phyloP scores from a whole-genome alignment of 768 basidiomycete genomes.

The Strobilomyces dryophilus region DNA sequence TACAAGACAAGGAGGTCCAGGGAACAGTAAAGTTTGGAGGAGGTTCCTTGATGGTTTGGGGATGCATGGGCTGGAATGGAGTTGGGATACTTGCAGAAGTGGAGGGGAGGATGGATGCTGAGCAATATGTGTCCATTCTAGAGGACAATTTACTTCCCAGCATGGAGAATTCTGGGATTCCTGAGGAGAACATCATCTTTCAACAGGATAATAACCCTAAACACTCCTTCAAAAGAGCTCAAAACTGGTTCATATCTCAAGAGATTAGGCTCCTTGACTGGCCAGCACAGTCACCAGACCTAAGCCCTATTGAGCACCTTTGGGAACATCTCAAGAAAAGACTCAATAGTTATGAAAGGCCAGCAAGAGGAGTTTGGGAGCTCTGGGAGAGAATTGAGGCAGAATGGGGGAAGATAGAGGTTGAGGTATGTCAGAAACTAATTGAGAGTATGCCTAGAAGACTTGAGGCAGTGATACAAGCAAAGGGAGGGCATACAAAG shows the following conservation, averaged over 20 bases:
- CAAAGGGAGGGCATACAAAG: too few species aligned
- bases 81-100: background rate
- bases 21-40: too few species aligned
- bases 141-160: background rate
- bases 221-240: background rate
- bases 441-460: background rate
- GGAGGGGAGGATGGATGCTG: background rate
- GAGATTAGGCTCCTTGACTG: background rate
- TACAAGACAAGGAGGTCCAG: too few species aligned
- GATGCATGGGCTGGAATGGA: conserved; percentile 1
- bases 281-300: background rate
- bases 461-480: too few species aligned
- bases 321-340: background rate
- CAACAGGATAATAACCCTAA: background rate
- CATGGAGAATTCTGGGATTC: background rate
- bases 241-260: background rate
- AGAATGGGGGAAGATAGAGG: background rate
- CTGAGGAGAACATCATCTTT: background rate
- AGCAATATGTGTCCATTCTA: conserved; percentile 1
- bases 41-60: conserved; percentile 5
- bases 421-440: background rate
- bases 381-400: background rate
- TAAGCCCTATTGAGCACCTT: background rate
- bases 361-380: background rate
- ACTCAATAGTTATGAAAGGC: background rate